Base-by-base conservation (phyloP, 352 stramenopile species). In the Phytophthora sansomeana region DNA sequence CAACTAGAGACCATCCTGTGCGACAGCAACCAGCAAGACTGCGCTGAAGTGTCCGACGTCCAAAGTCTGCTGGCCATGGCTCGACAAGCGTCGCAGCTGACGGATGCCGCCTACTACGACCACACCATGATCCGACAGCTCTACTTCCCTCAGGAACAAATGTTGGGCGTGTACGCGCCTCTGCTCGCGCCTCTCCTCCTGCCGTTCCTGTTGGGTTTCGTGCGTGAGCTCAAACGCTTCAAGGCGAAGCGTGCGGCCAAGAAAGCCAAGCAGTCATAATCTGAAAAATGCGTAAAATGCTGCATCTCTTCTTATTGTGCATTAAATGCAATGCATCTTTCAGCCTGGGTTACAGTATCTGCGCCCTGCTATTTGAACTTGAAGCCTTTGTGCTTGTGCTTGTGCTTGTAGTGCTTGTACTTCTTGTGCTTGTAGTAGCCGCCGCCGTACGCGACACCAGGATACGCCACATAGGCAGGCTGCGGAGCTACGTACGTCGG, bases 41-140 rank as follows among this genome's bases (percentile, higher is more conserved):
- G 70, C 16, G 52, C 50, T 5, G 60, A 71, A 4, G 33, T n/a
- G 13, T 59, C 55, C 11, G 57, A 85, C 28, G 36, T 85, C 2
- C 48, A 28, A 26, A 60, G 43, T 41, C 48, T 82, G 26, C 29
- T 88, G 33, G 58, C 47, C 1, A 74, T 85, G 57, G 78, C 68
- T 49, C 78, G 81, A 35, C 56, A 86, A 56, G 81, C 81, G 6
- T 74, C 74, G 5, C 68, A 83, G 8, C 66, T 87, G 14, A 76
- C 81, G 5, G 72, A 90, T 47, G 69, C 73, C 5, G 81, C 80
- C 39, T 88, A 90, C 61, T 87, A 84, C 48, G 81, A 90, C 59
- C 80, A 83, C 62, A 89, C 81, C 26, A 90, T 90, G 81, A 87
- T 88, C 61, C 81, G 79, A 2, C 81, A 90, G 54, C 69, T 90